phyloP scores from a whole-genome alignment of 192 early-diverging fungal species.

The Coemansia sp. region DNA sequence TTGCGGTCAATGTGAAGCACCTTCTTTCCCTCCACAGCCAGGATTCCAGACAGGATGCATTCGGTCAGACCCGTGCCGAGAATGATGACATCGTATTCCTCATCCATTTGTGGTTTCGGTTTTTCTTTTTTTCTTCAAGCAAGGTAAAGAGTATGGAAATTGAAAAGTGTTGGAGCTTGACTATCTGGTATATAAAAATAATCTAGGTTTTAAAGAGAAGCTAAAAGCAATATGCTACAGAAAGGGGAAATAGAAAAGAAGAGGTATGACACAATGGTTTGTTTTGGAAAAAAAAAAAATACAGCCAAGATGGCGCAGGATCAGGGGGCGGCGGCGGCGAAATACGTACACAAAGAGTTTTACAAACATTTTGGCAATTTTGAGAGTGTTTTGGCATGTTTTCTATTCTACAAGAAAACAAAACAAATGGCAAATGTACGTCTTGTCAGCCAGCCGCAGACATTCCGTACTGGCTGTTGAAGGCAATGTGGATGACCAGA shows the following conservation, averaged over 20 bases:
- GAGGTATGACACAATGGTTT: neutral
- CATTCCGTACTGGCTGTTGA: slow-evolving; percentile 74
- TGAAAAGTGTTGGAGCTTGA: too few species aligned
- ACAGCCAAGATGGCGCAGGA: neutral
- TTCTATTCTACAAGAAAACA: neutral
- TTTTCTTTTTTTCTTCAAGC: neutral
- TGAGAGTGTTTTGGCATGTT: too few species aligned
- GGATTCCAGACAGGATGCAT: slow-evolving; percentile 83
- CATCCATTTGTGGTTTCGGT: slow-evolving; percentile 62
- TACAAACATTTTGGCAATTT: too few species aligned
- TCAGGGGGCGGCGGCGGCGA: neutral
- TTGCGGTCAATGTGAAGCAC: slow-evolving; percentile 92
- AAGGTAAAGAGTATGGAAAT: too few species aligned
- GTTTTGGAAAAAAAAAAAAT: neutral
- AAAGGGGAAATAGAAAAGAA: too few species aligned
- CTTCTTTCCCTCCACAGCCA: slow-evolving; percentile 89
- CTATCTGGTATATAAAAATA: too few species aligned
- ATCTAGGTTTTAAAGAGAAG: too few species aligned
- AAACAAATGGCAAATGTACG: neutral
- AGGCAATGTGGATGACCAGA: slow-evolving; percentile 68
- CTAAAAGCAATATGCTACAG: too few species aligned
- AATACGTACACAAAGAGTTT: too few species aligned
- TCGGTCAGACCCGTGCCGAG: slow-evolving; percentile 88
- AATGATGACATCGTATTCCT: slow-evolving; percentile 85
- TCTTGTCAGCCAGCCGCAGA: slow-evolving; percentile 12